These are phyloP conservation scores for Cyberlindnera americana DNA, from an alignment of 805 yeast species.

Conservation along the genomic window DNA sequence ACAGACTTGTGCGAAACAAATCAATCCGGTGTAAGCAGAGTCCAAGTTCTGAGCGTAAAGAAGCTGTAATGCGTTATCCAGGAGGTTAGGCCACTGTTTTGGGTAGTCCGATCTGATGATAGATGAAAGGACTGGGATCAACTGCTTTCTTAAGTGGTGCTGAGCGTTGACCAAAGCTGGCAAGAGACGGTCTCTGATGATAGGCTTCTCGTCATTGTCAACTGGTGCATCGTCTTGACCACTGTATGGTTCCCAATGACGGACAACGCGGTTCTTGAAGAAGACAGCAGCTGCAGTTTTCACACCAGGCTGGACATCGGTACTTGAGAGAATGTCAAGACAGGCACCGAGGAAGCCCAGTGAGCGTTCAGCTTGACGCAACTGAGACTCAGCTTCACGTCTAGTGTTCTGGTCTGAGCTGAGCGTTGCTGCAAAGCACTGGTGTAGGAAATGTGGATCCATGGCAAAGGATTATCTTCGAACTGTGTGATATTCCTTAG, in stretches of 20 bases:
- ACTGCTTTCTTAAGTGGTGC: constrained; percentile 37
- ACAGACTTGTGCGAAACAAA: constrained; percentile 66
- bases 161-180: constrained; percentile 54
- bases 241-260: constrained; percentile 50
- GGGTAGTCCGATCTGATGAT: constrained; percentile 52
- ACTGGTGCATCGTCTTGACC: constrained; percentile 37
- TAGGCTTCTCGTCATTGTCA: constrained; percentile 69
- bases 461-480: constrained; percentile 32
- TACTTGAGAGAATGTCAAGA: constrained; percentile 62
- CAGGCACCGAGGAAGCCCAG: constrained; percentile 84
- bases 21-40: constrained; percentile 59
- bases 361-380: constrained; percentile 50
- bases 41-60: constrained; percentile 42
- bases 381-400: constrained; percentile 64
- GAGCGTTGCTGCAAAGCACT: constrained; percentile 77
- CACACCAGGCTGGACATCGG: constrained; percentile 47
- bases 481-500: too few relatives aligned
- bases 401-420: constrained; percentile 61
- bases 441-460: constrained; percentile 67
- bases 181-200: constrained; percentile 65
- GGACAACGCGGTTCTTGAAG: constrained; percentile 69
- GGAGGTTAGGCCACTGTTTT: constrained; percentile 50
- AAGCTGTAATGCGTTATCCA: constrained; percentile 42
- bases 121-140: constrained; percentile 48
- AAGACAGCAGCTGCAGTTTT: constrained; percentile 76